Evolutionary conservation across 1,139 yeast genomes (phyloP).

Genomic region (Saccharomyces hybrid): DNA sequence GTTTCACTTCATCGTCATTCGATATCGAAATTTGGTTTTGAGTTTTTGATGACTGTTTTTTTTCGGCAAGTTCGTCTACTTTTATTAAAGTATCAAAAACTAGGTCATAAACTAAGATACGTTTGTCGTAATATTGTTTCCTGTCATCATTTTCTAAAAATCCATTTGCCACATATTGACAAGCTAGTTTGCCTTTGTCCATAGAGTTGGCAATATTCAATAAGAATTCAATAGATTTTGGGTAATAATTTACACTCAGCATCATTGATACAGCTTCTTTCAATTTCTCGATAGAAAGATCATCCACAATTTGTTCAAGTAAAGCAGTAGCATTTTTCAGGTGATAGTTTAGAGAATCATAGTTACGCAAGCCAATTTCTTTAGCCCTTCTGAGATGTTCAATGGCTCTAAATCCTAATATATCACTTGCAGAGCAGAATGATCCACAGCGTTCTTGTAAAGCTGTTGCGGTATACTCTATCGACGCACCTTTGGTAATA

Average conservation of each 20-base stretch:
- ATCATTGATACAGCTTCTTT: constrained; percentile 74
- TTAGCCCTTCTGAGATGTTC: constrained; percentile 87
- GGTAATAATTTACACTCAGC: constrained; percentile 67
- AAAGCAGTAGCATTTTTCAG: constrained; percentile 67
- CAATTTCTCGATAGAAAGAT: constrained; percentile 69
- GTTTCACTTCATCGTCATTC: constrained; percentile 43
- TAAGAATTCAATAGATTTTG: constrained; percentile 81
- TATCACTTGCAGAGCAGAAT: constrained; percentile 91
- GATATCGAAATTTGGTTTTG: constrained; percentile 3
- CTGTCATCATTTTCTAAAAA: constrained; percentile 42
- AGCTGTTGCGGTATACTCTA: constrained; percentile 80
- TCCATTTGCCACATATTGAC: constrained; percentile 47
- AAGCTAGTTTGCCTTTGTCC: constrained; percentile 52
- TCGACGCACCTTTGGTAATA: constrained; percentile 86
- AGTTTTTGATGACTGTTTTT: constrained; percentile 7
- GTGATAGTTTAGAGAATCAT: constrained; percentile 61
- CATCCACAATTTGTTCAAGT: constrained; percentile 73
- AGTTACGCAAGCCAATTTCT: constrained; percentile 59
- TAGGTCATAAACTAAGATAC: constrained; percentile 57
- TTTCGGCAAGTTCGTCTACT: constrained; percentile 59
- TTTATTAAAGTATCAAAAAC: constrained; percentile 67
- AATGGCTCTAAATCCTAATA: constrained; percentile 85
- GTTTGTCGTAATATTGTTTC: constrained; percentile 37
- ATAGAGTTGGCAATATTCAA: constrained; percentile 65
- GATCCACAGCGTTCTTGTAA: constrained; percentile 91